phyloP scores from a whole-genome alignment of 164 flowering plant species.

The Nymphaea thermarum region DNA sequence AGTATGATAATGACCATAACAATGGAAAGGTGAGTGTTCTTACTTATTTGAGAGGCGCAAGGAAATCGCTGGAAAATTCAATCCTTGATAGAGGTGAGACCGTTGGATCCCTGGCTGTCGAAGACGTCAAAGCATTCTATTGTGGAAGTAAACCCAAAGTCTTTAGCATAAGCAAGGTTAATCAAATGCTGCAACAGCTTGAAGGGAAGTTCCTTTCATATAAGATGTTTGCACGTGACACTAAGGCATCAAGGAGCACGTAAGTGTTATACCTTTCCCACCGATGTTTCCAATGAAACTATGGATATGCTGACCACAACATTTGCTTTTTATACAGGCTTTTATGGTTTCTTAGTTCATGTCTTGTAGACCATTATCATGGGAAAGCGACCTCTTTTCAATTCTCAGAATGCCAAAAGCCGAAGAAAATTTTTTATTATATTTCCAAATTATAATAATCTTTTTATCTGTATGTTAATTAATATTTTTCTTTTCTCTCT shows the following conservation, averaged over 20 bases:
- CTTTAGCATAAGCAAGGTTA: conserved; percentile 52
- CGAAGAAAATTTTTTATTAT: no score
- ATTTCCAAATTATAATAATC: no score
- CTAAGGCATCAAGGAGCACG: conserved; percentile 85
- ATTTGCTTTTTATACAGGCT: no score
- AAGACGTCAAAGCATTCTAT: conserved; percentile 17
- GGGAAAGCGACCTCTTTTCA: no score
- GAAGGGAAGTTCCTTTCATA: conserved; percentile 83
- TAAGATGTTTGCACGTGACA: conserved; percentile 91
- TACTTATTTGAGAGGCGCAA: no score
- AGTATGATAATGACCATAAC: conserved; percentile 11
- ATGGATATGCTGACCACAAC: no score
- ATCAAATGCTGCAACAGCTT: conserved; percentile 47
- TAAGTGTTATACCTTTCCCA: conserved; percentile 22
- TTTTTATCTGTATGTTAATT: no score
- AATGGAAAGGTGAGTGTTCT: conserved; percentile 8
- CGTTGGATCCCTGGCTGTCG: conserved; percentile 1
- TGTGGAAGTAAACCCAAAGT: conserved; percentile 36
- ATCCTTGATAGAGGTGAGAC: conserved; percentile 14
- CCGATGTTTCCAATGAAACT: no score
- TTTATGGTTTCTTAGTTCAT: no score
- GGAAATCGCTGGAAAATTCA: conserved; percentile 5
- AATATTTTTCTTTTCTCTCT: no score
- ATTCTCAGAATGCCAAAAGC: no score
- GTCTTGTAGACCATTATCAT: no score